Evolutionary conservation across 2,329 filamentous ascomycete species (phyloP), one percentile per base, ranked within the genome.

Genomic region (Fusarium sp.): DNA sequence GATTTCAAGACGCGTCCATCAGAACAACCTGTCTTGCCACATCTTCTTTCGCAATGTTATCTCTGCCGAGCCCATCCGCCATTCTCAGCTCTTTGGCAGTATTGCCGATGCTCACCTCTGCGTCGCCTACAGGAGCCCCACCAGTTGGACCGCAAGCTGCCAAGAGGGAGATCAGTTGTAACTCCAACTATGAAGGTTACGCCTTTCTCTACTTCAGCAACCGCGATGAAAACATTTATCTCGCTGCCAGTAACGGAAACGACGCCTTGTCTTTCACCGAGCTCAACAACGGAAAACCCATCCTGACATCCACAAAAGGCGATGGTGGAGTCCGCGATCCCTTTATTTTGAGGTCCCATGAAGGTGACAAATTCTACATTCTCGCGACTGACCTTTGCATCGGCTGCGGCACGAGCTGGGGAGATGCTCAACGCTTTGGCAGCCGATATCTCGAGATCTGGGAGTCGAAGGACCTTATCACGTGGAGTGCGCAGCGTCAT

Each of bases 401-500:
- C 18, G 42, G 35, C 5, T 60, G 56, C 4, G 64, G 48, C 0
- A 59, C 42, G 0, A 48, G 35, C 52, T 67, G 60, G 64, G 51
- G 21, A 4, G 23, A 42, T 0, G 60, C 64, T 1, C 51, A 46
- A 0, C 52, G 64, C 4, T 54, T 59, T n/a, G 65, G 55, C 0
- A 68, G 61, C 1, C 37, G 55, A 16, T 56, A 70, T 63, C 80
- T 88, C 6, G 85, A 87, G 69, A 79, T 88, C 25, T 88, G 86
- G 86, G 85, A 88, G 73, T 85, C 85, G 2, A 79, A 78, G 16
- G 85, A 88, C 66, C 80, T 88, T 6, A 79, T 84, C 45, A 84
- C 75, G 29, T 88, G 86, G 86, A 85, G 84, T 5, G 79, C 79
- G 31, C 86, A 88, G 71, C 82, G 86, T 19, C 85, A 86, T 44